Conservation (phyloP, 768 basidiomycete genomes). For the Termitomyces eurrhizus region DNA sequence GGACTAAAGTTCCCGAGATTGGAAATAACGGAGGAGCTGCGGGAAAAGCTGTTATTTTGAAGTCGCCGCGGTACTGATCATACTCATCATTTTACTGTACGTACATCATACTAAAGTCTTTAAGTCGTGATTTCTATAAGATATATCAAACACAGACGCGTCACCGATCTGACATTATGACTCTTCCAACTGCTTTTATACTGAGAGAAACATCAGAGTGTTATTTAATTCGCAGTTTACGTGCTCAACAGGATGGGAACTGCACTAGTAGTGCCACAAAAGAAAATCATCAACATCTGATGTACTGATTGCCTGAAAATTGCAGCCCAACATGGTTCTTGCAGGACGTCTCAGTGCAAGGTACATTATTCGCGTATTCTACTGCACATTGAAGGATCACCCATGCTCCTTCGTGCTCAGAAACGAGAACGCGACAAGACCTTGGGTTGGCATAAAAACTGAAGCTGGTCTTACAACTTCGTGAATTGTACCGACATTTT, state of each 20-base stretch:
- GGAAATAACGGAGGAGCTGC: neutral
- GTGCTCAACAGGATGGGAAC: neutral
- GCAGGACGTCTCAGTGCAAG: no score
- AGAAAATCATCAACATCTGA: neutral
- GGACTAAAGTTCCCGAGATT: neutral
- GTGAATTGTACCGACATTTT: no score
- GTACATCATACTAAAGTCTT: neutral
- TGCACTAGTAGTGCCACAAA: neutral
- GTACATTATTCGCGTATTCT: neutral
- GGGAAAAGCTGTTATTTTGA: neutral
- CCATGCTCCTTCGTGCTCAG: no score
- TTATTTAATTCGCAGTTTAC: no score
- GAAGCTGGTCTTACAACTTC: no score
- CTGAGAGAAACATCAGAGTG: neutral
- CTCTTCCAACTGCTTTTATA: neutral
- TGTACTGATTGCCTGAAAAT: no score
- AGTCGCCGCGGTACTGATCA: neutral
- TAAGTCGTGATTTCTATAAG: neutral
- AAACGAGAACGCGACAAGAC: no score
- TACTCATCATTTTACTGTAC: no score
- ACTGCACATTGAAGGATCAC: neutral
- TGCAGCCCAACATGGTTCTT: neutral
- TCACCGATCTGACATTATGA: no score
- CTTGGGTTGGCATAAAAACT: no score
- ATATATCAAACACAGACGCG: neutral